Evolutionary conservation across 2,329 filamentous ascomycete species (phyloP), one percentile per base, ranked within the genome.

Genomic region (Aspergillus oerlinghausenensis): DNA sequence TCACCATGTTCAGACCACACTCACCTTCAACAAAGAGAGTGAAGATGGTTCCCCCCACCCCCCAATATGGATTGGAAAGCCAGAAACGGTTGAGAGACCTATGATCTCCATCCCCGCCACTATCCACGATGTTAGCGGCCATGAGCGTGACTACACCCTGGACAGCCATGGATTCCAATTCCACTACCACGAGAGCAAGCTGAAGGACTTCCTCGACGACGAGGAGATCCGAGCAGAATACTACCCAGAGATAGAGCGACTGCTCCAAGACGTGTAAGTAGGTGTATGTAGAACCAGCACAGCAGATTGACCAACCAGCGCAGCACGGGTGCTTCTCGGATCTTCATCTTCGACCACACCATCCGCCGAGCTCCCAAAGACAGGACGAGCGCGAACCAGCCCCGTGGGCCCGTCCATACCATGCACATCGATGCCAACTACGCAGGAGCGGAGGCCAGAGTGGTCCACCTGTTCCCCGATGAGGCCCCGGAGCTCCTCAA

Each of bases 401-500:
- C 64, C 11, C 75, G 79, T 32, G 73, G 77, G 6, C 79, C 79
- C 2, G 79, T 81, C 1, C 76, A 77, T 56, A 72, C 79, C n/a
- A 78, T 81, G 1, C 79, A 81, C 61, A 80, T 80, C 66, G 79
- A 81, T 59, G 79, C 81, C 59, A 79, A 78, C 49, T 76, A 77
- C 60, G 64, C 71, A 35, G 79, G 78, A 0, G 70, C 75, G 1
- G 73, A 73, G 10, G 66, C 69, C 25, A 75, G 78, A 14, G 78
- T 81, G 4, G 56, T 65, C 2, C 70, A 77, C 60, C 75, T 81
- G 40, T 70, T 81, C 6, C 73, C 74, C 1, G 70, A 74, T 4
- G 77, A 80, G 54, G 77, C 77, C 0, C 65, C 71, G 4, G 60
- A 68, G 29, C 70, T 81, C 0, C 70, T 81, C 5, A 66, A 72